Evolutionary conservation across 108 stramenopile species (phyloP).

Genomic region (Hondaea fermentalgiana): DNA sequence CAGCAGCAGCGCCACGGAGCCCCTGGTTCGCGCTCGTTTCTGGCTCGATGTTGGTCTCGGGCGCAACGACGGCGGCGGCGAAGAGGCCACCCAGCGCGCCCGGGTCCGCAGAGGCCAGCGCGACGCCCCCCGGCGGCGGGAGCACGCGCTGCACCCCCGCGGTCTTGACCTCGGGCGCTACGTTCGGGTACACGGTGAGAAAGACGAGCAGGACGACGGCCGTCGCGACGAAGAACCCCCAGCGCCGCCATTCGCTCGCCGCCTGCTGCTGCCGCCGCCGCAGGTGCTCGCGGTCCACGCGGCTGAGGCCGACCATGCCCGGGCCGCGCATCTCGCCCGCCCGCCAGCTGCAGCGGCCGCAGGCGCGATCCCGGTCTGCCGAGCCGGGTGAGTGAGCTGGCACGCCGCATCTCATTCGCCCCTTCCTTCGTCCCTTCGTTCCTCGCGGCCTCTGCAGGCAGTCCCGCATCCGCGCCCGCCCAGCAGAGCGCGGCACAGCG

Average conservation of each 20-base stretch:
- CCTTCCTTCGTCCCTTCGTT: no score
- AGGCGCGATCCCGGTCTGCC: not conserved
- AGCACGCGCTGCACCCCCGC: not conserved
- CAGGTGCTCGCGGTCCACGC: not conserved
- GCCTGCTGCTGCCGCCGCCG: not conserved
- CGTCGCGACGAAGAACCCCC: not conserved
- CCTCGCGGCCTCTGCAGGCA: no score
- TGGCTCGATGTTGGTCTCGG: not conserved
- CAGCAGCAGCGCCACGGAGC: no score
- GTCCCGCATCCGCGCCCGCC: no score
- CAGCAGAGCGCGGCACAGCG: no score
- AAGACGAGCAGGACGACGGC: not conserved
- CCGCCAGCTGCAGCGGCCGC: not conserved
- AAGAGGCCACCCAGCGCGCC: not conserved
- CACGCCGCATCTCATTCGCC: no score
- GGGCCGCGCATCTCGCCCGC: not conserved
- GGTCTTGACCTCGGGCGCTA: not conserved
- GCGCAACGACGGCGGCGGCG: not conserved
- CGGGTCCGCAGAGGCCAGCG: not conserved
- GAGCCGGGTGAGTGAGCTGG: no score
- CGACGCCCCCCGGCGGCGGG: not conserved
- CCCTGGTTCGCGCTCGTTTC: not conserved
- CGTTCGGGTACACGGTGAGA: not conserved
- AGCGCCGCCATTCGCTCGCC: not conserved
- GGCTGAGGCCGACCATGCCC: not conserved